Base-by-base conservation (phyloP, 164 flowering plant genomes). In the Vitis rupestris region DNA sequence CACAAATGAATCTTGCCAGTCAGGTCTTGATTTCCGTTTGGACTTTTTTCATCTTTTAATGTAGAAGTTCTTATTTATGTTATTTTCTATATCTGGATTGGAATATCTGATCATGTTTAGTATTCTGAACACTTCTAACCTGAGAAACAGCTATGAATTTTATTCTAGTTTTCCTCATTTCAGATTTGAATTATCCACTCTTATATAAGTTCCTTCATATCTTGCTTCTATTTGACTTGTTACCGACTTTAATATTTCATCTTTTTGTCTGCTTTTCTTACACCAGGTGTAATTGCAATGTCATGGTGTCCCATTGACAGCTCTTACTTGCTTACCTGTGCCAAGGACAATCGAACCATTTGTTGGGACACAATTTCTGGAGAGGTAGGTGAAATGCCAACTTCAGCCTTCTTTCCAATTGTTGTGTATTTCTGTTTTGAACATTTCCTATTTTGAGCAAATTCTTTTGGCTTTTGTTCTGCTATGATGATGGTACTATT, bases 291-390 rank as follows among this genome's bases (percentile, higher is more conserved):
- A 14, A 89, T 92, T 81, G 95, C 94, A 53, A 93, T 96, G 99
- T 81, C 97, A 64, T 96, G 99, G 99, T 96, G 99, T 75, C 97
- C 97, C 8, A 80, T 16, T 74, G 97, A 93, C 68, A 90, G 90
- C 78, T 85, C 97, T n/a, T 96, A 86, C 79, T 76, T 96, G 80
- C 84, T 96, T 64, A 92, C 99, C 12, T 93, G 98, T 85, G 95
- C 91, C 19, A 96, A 92, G 76, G 99, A 96, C 78, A 90, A 90
- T 73, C 88, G 99, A 49, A 93, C 99, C 10, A 84, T 96, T 62
- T 96, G 99, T 79, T 96, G 98, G 99, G 98, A 93, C 75, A 88
- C 92, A 13, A 61, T 68, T 69, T 81, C 87, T 74, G 95, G 86
- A 59, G 97, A 96, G 93, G 99, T 93, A 71, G 30, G 58, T 23